Evolutionary conservation across 768 basidiomycete species (phyloP).

Genomic region (Hygrocybe coccinea): DNA sequence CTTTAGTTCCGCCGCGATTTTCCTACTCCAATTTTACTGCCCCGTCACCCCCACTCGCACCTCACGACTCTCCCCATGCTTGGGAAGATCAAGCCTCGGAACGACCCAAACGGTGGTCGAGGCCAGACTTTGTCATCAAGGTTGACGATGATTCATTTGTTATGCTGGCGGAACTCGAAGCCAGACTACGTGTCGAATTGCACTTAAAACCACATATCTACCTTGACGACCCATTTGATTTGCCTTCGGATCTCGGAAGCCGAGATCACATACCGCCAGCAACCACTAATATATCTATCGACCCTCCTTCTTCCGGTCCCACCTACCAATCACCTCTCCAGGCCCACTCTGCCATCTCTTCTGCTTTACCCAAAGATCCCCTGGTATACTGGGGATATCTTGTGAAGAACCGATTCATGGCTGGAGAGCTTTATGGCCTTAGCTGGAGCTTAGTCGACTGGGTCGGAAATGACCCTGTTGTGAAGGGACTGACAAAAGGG

Average conservation of each 20-base stretch:
- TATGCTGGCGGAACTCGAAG: slow-evolving; percentile 90
- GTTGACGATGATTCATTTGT: slow-evolving; percentile 95
- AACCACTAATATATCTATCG: neutral
- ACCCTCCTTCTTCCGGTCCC: slow-evolving; percentile 4
- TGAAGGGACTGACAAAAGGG: slow-evolving; percentile 66
- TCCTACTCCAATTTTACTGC: slow-evolving; percentile 62
- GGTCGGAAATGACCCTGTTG: slow-evolving; percentile 68
- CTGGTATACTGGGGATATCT: slow-evolving; percentile 87
- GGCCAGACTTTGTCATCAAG: slow-evolving; percentile 90
- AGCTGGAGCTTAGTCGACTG: slow-evolving; percentile 86
- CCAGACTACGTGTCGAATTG: slow-evolving; percentile 76
- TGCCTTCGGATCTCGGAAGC: neutral
- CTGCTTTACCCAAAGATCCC: slow-evolving; percentile 45
- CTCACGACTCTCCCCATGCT: slow-evolving; percentile 64
- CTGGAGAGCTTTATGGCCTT: slow-evolving; percentile 86
- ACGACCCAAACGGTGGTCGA: slow-evolving; percentile 59
- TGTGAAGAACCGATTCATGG: slow-evolving; percentile 92
- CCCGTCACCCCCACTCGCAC: slow-evolving; percentile 56
- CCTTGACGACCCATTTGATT: slow-evolving; percentile 8
- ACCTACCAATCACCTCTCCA: neutral
- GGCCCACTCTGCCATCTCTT: neutral
- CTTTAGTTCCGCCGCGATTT: slow-evolving; percentile 44
- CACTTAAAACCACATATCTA: slow-evolving; percentile 38
- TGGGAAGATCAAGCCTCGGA: slow-evolving; percentile 45
- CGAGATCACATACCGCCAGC: neutral